Conservation (phyloP, 148 eudicot genomes). For the Persicaria tinctoria region DNA sequence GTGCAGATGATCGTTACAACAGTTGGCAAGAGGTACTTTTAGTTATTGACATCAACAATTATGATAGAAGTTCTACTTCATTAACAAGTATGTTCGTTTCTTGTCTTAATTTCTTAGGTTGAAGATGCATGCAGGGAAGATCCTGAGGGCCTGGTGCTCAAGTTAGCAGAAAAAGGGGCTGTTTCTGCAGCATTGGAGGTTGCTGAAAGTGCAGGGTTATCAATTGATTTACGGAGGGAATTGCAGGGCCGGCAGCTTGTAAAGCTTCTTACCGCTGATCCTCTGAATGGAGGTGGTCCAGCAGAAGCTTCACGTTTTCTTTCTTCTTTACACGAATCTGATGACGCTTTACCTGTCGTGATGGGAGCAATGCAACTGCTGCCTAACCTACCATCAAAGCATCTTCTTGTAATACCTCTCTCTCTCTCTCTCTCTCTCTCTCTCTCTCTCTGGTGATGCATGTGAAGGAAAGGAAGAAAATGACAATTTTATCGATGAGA, state of each 20-base stretch:
- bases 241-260: slow-evolving; percentile 98
- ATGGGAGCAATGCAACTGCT: slow-evolving; percentile 99
- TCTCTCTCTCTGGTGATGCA: neutral
- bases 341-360: slow-evolving; percentile 94
- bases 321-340: slow-evolving; percentile 81
- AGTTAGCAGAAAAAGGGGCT: slow-evolving; percentile 96
- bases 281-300: slow-evolving; percentile 95
- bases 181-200: slow-evolving; percentile 98
- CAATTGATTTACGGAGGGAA: slow-evolving; percentile 89
- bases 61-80: neutral
- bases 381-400: slow-evolving; percentile 90
- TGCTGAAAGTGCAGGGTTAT: slow-evolving; percentile 93
- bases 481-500: no score
- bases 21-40: slow-evolving; percentile 92
- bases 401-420: slow-evolving; percentile 69
- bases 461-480: no score
- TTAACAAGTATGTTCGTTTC: neutral
- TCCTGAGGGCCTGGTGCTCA: slow-evolving; percentile 94
- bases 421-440: slow-evolving; percentile 5
- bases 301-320: slow-evolving; percentile 99
- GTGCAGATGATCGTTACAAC: slow-evolving; percentile 69
- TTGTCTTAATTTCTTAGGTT: slow-evolving; percentile 36
- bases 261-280: slow-evolving; percentile 93
- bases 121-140: slow-evolving; percentile 89
- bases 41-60: neutral